Evolutionary conservation across 805 yeast species (phyloP).

Genomic region (Candida easanensis): DNA sequence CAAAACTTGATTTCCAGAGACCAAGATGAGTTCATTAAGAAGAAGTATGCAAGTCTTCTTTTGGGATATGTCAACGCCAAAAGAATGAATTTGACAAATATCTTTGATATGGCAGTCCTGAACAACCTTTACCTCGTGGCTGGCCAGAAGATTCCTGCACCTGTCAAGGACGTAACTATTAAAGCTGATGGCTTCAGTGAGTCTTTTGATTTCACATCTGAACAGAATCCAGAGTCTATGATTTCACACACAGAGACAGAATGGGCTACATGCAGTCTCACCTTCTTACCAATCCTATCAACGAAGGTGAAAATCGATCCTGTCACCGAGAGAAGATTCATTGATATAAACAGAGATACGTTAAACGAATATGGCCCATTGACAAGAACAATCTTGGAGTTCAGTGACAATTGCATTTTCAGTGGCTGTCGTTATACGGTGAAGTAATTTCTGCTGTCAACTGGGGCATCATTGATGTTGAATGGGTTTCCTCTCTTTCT

Average conservation of each 20-base stretch:
- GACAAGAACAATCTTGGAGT: constrained; percentile 16
- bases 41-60: constrained; percentile 15
- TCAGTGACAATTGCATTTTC: constrained; percentile 18
- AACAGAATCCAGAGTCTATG: constrained; percentile 10
- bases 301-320: constrained; percentile 21
- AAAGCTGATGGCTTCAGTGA: constrained; percentile 18
- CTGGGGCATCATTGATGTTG: not conserved
- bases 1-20: constrained; percentile 20
- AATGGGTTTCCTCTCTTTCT: not conserved
- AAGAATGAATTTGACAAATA: constrained; percentile 6
- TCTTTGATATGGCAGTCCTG: constrained; percentile 17
- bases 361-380: constrained; percentile 22
- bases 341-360: constrained; percentile 20
- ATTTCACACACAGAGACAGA: constrained; percentile 15
- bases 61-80: constrained; percentile 14
- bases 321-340: constrained; percentile 20
- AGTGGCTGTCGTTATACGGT: constrained; percentile 22
- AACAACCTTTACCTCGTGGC: constrained; percentile 8
- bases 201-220: constrained; percentile 15
- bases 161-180: constrained; percentile 4
- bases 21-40: constrained; percentile 17
- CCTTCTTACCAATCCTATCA: constrained; percentile 22
- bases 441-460: constrained; percentile 4
- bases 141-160: not conserved
- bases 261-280: constrained; percentile 27